Conservation (phyloP, 2,329 filamentous ascomycete genomes). For the Byssothecium circinans region DNA sequence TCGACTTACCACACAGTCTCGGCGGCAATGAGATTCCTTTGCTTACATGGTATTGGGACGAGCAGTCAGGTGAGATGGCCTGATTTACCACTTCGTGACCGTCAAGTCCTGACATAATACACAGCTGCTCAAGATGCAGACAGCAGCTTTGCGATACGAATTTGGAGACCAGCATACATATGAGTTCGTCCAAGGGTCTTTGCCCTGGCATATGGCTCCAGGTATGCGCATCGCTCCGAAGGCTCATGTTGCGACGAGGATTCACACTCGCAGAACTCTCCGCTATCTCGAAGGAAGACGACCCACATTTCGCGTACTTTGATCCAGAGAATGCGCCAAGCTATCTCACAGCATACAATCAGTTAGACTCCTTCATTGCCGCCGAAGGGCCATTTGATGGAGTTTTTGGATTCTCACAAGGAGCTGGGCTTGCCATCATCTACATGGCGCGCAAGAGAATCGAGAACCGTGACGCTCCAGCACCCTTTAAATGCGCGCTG, state of each 20-base stretch:
- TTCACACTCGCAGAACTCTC: not conserved
- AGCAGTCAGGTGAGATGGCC: constrained; percentile 7
- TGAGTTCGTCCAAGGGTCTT: constrained; percentile 10
- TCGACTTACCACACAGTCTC: too few relatives aligned
- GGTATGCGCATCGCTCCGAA: not conserved
- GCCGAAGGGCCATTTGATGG: constrained; percentile 17
- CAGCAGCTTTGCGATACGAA: constrained; percentile 7
- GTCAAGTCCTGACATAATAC: not conserved
- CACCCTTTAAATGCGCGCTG: constrained; percentile 7
- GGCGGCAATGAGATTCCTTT: constrained; percentile 16
- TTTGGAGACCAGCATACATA: constrained; percentile 11
- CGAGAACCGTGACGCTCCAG: not conserved
- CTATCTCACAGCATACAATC: constrained; percentile 1
- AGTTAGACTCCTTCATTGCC: constrained; percentile 6
- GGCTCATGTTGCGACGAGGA: not conserved
- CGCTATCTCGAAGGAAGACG: not conserved
- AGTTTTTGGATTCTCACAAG: constrained; percentile 15
- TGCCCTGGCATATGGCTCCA: constrained; percentile 7
- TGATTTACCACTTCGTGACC: not conserved
- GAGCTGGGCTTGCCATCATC: constrained; percentile 6
- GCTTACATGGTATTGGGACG: constrained; percentile 15
- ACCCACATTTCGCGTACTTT: constrained; percentile 7
- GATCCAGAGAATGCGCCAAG: not conserved
- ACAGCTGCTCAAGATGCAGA: constrained; percentile 9
- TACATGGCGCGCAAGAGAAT: constrained; percentile 3